Percentiles rank a stretch among this genome's conserved stretches.
These are phyloP conservation scores for Auriculariales sp. DNA, from an alignment of 768 basidiomycete genomes.

Conservation along the genomic window DNA sequence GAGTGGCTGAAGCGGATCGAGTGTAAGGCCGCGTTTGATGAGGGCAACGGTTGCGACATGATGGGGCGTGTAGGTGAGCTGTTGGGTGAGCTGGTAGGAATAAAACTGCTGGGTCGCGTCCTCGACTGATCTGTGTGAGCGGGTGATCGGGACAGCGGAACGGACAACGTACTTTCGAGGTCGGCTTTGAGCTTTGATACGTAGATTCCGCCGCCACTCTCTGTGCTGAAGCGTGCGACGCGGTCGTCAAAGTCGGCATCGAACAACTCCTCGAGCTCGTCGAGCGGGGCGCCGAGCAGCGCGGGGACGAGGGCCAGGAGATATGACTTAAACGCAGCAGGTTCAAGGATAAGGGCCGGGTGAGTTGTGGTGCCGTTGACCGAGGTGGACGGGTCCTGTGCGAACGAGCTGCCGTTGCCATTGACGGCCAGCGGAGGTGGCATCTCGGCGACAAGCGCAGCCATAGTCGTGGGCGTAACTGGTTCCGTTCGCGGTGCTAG, in stretches of 20 bases:
- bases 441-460: background rate
- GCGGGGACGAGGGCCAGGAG: conserved; percentile 62
- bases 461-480: no score
- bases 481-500: no score
- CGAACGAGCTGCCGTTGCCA: background rate
- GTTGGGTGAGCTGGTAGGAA: conserved; percentile 51
- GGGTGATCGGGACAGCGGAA: background rate
- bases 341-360: conserved; percentile 28
- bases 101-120: conserved; percentile 54
- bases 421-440: background rate
- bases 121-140: background rate
- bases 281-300: conserved; percentile 53
- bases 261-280: conserved; percentile 59
- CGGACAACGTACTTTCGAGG: conserved; percentile 44
- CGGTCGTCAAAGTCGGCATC: conserved; percentile 59
- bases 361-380: background rate
- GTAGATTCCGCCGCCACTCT: conserved; percentile 66
- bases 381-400: background rate
- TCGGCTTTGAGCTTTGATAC: conserved; percentile 66
- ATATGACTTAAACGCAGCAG: conserved; percentile 55
- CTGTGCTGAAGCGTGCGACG: conserved; percentile 59
- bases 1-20: conserved; percentile 70
- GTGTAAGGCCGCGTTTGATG: conserved; percentile 77
- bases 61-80: conserved; percentile 66
- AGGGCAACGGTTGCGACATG: conserved; percentile 81